phyloP scores from a whole-genome alignment of 441 rosid species.

The Gossypium lobatum region DNA sequence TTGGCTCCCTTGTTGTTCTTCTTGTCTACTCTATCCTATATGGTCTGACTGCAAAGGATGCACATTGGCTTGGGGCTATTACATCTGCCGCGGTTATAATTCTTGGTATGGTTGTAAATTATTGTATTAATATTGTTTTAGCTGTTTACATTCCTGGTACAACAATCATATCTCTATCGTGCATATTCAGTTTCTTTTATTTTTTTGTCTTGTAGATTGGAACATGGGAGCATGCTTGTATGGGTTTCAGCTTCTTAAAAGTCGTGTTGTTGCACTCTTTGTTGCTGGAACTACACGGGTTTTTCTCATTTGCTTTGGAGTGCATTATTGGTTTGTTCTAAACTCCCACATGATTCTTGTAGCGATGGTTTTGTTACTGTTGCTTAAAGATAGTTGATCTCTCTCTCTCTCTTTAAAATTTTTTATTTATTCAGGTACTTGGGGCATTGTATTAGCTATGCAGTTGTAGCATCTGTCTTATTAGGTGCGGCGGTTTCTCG shows the following conservation, averaged over 20 bases:
- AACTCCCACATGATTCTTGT: slow-evolving; percentile 12
- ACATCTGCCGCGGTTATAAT: slow-evolving; percentile 95
- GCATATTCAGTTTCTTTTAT: slow-evolving; percentile 21
- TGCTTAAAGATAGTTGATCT: slow-evolving; percentile 14
- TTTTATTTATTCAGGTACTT: slow-evolving; percentile 60
- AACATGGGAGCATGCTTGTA: slow-evolving; percentile 98
- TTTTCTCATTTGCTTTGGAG: slow-evolving; percentile 98
- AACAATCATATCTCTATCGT: background rate
- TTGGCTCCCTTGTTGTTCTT: slow-evolving; percentile 83
- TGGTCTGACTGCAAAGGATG: slow-evolving; percentile 93
- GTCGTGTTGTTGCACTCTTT: slow-evolving; percentile 84
- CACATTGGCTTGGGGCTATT: slow-evolving; percentile 96
- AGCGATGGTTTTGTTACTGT: background rate
- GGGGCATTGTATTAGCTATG: slow-evolving; percentile 98
- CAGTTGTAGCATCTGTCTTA: slow-evolving; percentile 93
- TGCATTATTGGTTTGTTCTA: slow-evolving; percentile 91
- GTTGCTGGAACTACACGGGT: slow-evolving; percentile 91
- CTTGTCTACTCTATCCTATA: slow-evolving; percentile 88
- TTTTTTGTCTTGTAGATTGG: slow-evolving; percentile 66
- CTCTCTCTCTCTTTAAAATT: slow-evolving; percentile 15
- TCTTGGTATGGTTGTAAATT: slow-evolving; percentile 54
- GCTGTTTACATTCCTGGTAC: background rate
- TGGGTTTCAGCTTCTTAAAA: slow-evolving; percentile 92
- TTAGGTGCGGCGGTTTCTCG: slow-evolving; percentile 97
- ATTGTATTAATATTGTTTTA: slow-evolving; percentile 14